These are phyloP conservation scores for Phalaenopsis hybrid DNA, from an alignment of 116 monocot genomes.

Conservation along the genomic window DNA sequence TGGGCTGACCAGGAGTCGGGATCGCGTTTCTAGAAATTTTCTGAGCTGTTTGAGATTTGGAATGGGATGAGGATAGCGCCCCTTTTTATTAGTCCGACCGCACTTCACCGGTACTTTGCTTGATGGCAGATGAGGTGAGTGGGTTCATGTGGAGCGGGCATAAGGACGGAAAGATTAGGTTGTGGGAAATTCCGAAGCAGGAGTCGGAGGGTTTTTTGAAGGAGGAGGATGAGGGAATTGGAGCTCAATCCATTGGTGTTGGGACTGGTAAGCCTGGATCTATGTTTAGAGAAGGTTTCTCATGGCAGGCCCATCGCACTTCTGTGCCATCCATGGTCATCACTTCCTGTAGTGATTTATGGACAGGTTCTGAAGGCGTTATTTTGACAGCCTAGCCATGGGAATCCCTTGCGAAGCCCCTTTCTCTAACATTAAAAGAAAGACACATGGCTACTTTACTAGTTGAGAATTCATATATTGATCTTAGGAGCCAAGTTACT, in stretches of 20 bases:
- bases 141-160: constrained; percentile 92
- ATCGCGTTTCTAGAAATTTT: too few relatives aligned
- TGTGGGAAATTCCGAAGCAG: constrained; percentile 31
- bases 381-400: constrained; percentile 80
- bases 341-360: constrained; percentile 76
- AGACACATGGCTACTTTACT: constrained; percentile 67
- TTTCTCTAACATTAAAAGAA: constrained; percentile 58
- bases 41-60: too few relatives aligned
- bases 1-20: too few relatives aligned
- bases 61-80: too few relatives aligned
- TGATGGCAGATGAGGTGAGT: constrained; percentile 55
- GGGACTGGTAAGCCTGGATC: constrained; percentile 7
- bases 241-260: not conserved
- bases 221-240: not conserved
- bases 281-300: constrained; percentile 62
- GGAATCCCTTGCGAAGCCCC: constrained; percentile 76
- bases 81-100: not conserved
- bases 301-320: constrained; percentile 86
- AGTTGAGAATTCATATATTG: constrained; percentile 70
- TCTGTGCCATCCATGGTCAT: constrained; percentile 70
- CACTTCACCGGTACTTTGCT: constrained; percentile 53
- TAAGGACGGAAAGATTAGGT: constrained; percentile 87
- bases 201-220: not conserved
- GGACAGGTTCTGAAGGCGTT: constrained; percentile 83
- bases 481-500: constrained; percentile 67